Evolutionary conservation across 805 yeast genomes (phyloP), one percentile per base, ranked within the genome.

Genomic region (Suhomyces canberraensis): DNA sequence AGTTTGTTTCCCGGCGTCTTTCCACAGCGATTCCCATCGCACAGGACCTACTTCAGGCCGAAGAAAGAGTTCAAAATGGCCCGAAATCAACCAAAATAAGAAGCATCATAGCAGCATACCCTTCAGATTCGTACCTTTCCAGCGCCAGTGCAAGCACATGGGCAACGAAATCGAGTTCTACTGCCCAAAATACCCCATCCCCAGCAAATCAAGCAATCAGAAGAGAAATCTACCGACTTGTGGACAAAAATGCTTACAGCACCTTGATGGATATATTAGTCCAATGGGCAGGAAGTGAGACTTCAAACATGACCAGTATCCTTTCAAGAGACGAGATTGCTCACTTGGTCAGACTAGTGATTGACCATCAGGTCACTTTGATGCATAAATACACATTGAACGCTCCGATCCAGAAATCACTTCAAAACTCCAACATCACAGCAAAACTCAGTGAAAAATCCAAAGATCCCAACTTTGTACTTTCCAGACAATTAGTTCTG

Each of bases 291-390:
- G 31, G 35, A 13, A 25, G 27, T 9, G n/a, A 16, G 11, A 11
- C 37, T 15, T 11, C 36, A 16, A 16, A 34, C 18, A 15, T 37
- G 21, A 19, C 29, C 11, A 21, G 25, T n/a, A 14, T 29, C 11
- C 41, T 58, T 13, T 39, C 43, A 11, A 45, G 41, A 11, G 35
- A 39, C 8, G 61, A 58, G 34, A 34, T 56, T 6, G 42, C 54
- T 6, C 51, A 40, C 39, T 47, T 52, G 24, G 34, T 58, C 22
- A 33, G 40, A 16, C 21, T 31, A 9, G 25, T 59, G 3, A 44
- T 60, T 4, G 37, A 44, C 6, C 46, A 52, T 33, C 60, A 60
- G 35, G 33, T 44, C 4, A 31, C 38, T 3, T 28, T 46, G 11
- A 27, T 52, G 31, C 33, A 36, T n/a, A 36, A 37, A 13, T 37